These are phyloP conservation scores for Acarospora socialis DNA, from an alignment of 2,329 filamentous ascomycete species.

Conservation along the genomic window DNA sequence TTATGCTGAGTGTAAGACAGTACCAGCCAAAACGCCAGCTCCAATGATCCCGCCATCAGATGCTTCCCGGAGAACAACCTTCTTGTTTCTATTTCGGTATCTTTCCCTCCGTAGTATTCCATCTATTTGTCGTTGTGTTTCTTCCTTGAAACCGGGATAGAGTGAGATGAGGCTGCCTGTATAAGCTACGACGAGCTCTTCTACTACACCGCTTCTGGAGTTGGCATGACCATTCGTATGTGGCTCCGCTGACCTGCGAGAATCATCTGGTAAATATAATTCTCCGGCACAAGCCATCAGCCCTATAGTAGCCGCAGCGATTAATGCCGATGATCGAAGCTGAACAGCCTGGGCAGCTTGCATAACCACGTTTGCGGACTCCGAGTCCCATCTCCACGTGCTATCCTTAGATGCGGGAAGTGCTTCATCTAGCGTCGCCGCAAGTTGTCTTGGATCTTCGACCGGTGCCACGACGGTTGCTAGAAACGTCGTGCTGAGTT, in stretches of 20 bases:
- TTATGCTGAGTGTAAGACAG: too few relatives aligned
- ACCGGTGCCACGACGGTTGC: constrained; percentile 51
- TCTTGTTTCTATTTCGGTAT: constrained; percentile 32
- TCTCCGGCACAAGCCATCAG: constrained; percentile 56
- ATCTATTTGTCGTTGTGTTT: constrained; percentile 57
- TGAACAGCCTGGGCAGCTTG: constrained; percentile 57
- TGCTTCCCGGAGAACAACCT: constrained; percentile 37
- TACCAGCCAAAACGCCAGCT: constrained; percentile 40
- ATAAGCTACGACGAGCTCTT: constrained; percentile 62
- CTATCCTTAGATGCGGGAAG: constrained; percentile 33
- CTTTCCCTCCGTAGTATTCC: constrained; percentile 33
- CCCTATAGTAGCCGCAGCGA: constrained; percentile 58
- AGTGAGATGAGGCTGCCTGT: constrained; percentile 70
- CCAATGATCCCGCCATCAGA: constrained; percentile 41
- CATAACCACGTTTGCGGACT: constrained; percentile 45
- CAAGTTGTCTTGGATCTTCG: constrained; percentile 34
- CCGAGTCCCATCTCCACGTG: constrained; percentile 48
- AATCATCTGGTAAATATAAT: constrained; percentile 29
- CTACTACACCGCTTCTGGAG: constrained; percentile 22
- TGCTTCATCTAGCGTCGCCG: constrained; percentile 36
- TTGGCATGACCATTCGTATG: constrained; percentile 4
- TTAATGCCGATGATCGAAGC: constrained; percentile 55
- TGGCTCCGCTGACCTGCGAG: constrained; percentile 1
- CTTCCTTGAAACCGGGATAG: constrained; percentile 57
- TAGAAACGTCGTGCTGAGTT: constrained; percentile 57